These are phyloP conservation scores for Viola pubescens DNA, from an alignment of 441 rosid genomes.

Conservation along the genomic window DNA sequence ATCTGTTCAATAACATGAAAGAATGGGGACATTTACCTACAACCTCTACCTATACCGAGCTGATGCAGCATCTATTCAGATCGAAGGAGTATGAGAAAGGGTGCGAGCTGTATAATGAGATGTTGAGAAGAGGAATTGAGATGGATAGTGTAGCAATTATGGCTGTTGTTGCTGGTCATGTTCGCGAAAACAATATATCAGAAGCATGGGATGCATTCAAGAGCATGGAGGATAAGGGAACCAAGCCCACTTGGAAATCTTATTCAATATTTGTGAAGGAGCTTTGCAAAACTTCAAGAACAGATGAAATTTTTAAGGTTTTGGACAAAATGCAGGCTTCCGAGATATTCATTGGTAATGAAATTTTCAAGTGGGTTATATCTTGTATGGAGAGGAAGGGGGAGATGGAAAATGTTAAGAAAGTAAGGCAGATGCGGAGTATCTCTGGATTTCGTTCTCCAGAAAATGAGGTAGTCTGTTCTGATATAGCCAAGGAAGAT, in stretches of 20 bases:
- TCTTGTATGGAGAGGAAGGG: slow-evolving; percentile 54
- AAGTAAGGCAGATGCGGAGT: slow-evolving; percentile 42
- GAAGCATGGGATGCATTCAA: slow-evolving; percentile 67
- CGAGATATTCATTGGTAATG: slow-evolving; percentile 33
- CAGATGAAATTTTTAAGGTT: slow-evolving; percentile 46
- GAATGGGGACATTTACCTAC: slow-evolving; percentile 38
- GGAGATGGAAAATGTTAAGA: slow-evolving; percentile 37
- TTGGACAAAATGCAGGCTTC: slow-evolving; percentile 51
- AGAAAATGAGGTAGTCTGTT: slow-evolving; percentile 15
- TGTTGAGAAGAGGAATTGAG: slow-evolving; percentile 50
- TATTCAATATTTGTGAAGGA: slow-evolving; percentile 56
- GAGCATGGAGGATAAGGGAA: slow-evolving; percentile 47
- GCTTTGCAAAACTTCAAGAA: slow-evolving; percentile 49
- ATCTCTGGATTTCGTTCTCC: slow-evolving; percentile 17
- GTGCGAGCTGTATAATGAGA: slow-evolving; percentile 48
- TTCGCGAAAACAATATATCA: slow-evolving; percentile 41
- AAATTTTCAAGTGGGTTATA: slow-evolving; percentile 46
- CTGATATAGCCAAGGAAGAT: slow-evolving; percentile 14
- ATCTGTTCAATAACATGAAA: slow-evolving; percentile 45
- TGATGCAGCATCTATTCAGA: slow-evolving; percentile 58
- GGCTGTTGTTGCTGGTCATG: slow-evolving; percentile 60
- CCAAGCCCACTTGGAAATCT: slow-evolving; percentile 44
- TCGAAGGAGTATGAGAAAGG: slow-evolving; percentile 45
- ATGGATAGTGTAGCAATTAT: slow-evolving; percentile 47
- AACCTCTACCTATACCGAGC: slow-evolving; percentile 52